Evolutionary conservation across 1,139 yeast species (phyloP).

Genomic region (Debaryomyces singareniensis): DNA sequence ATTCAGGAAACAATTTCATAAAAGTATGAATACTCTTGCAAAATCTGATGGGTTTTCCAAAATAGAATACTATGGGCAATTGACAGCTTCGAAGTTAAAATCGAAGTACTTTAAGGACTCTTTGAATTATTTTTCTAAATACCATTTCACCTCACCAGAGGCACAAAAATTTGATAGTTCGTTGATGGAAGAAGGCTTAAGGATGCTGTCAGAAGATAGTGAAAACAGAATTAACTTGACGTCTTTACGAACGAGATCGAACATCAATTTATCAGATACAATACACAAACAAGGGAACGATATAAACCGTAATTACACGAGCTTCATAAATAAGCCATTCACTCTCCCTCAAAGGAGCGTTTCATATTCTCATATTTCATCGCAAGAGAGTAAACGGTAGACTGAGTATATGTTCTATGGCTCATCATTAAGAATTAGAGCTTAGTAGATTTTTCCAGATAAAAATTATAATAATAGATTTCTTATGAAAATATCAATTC

Average conservation of each 20-base stretch:
- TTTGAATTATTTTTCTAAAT: background rate
- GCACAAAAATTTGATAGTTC: background rate
- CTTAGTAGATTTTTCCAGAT: background rate
- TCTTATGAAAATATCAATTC: too few species aligned
- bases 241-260: slow-evolving; percentile 36
- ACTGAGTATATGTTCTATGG: too few species aligned
- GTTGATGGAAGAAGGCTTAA: slow-evolving; percentile 24
- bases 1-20: slow-evolving; percentile 3
- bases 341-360: slow-evolving; percentile 22
- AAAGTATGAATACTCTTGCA: slow-evolving; percentile 7
- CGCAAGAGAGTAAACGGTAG: too few species aligned
- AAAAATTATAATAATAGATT: background rate
- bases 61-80: slow-evolving; percentile 1
- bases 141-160: background rate
- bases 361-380: too few species aligned
- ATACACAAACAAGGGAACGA: slow-evolving; percentile 5
- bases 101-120: background rate
- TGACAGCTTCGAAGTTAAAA: background rate
- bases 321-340: slow-evolving; percentile 33
- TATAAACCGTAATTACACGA: slow-evolving; percentile 10
- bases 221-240: background rate
- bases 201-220: slow-evolving; percentile 11
- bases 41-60: slow-evolving; percentile 8
- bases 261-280: slow-evolving; percentile 26
- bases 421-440: too few species aligned